Evolutionary conservation across 75 land plant species (phyloP).

Genomic region (Adiantum capillusveneris): DNA sequence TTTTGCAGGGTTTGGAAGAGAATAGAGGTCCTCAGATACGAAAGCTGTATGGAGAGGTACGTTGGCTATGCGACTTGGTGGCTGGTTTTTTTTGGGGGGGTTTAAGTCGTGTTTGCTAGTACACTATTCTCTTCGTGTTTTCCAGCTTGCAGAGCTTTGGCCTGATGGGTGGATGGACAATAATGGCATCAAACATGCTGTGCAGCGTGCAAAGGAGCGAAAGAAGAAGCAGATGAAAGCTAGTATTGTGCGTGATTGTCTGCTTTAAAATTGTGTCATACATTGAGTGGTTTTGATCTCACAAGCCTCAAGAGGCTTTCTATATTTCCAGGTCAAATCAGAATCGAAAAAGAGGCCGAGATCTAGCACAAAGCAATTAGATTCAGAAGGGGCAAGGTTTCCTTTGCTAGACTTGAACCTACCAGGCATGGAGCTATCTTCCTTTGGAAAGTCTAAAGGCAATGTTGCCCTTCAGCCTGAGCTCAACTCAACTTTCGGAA

Average conservation of each 20-base stretch:
- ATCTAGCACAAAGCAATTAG: not conserved
- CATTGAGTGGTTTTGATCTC: not conserved
- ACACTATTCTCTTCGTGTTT: too few species aligned
- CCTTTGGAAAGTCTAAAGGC: not conserved
- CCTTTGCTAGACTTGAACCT: not conserved
- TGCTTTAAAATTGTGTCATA: too few species aligned
- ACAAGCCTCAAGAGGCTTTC: not conserved
- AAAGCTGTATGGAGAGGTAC: constrained; percentile 81
- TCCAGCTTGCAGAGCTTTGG: constrained; percentile 95
- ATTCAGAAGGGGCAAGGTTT: not conserved
- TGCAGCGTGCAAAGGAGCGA: constrained; percentile 73
- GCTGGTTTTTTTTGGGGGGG: not conserved
- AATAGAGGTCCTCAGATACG: constrained; percentile 71
- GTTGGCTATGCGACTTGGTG: not conserved
- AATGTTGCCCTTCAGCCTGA: not conserved
- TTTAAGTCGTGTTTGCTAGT: not conserved
- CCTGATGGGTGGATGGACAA: constrained; percentile 90
- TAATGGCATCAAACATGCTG: constrained; percentile 80
- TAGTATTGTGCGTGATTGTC: not conserved
- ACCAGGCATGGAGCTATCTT: not conserved
- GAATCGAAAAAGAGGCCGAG: not conserved
- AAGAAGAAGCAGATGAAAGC: constrained; percentile 32
- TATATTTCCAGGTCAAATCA: not conserved
- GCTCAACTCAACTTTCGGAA: not conserved
- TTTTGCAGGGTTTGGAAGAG: constrained; percentile 80